These are phyloP conservation scores for Nakaseomyces glabratus DNA, from an alignment of 1,139 yeast species.

Conservation along the genomic window DNA sequence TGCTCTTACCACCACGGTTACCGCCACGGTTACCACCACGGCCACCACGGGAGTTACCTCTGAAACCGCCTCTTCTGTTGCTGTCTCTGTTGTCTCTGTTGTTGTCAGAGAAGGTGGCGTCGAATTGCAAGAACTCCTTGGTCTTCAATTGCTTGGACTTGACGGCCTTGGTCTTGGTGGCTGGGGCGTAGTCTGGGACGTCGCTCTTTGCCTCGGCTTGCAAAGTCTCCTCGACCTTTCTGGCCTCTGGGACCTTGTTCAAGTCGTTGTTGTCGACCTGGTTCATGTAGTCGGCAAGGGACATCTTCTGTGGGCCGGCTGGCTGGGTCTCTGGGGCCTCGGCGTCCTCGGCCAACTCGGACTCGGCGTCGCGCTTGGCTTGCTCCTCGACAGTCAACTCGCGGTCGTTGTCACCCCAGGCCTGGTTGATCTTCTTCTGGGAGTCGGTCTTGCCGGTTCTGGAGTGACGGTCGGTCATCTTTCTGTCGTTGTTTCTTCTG, in stretches of 20 bases:
- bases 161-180: conserved; percentile 50
- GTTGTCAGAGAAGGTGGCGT: conserved; percentile 53
- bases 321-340: conserved; percentile 40
- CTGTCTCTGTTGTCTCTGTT: conserved; percentile 30
- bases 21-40: conserved; percentile 23
- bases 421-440: conserved; percentile 72
- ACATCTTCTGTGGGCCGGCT: conserved; percentile 43
- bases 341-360: conserved; percentile 42
- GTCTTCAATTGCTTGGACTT: conserved; percentile 59
- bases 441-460: conserved; percentile 79
- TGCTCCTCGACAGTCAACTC: conserved; percentile 33
- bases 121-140: conserved; percentile 59
- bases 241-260: conserved; percentile 39
- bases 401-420: conserved; percentile 71
- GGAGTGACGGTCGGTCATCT: conserved; percentile 64
- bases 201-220: conserved; percentile 51
- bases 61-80: conserved; percentile 23
- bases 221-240: conserved; percentile 36
- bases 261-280: conserved; percentile 39
- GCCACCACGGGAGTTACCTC: conserved; percentile 20
- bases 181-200: conserved; percentile 46
- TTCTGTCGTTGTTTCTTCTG: conserved; percentile 54
- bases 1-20: conserved; percentile 14
- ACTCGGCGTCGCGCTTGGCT: conserved; percentile 17
- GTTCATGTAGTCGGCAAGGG: conserved; percentile 57